Evolutionary conservation across 1,284 basidiomycete species (phyloP).

Genomic region (Cryptococcus neoformans): DNA sequence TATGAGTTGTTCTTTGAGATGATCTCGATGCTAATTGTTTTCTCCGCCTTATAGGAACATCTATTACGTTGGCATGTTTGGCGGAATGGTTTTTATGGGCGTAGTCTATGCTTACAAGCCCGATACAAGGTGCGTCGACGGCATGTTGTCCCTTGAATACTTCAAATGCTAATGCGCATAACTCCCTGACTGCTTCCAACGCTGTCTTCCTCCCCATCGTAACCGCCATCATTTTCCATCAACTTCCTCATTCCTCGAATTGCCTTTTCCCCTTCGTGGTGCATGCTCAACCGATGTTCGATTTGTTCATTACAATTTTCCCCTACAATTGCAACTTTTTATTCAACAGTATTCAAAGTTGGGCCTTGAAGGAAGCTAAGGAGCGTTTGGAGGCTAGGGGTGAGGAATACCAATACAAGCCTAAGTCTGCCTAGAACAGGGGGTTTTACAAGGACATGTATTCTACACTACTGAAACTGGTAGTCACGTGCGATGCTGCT

Average conservation of each 20-base stretch:
- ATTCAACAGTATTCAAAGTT: conserved; percentile 69
- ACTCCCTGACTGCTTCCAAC: background rate
- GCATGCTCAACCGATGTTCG: background rate
- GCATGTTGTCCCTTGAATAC: background rate
- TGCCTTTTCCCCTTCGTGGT: background rate
- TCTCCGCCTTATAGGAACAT: conserved; percentile 48
- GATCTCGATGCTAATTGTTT: too few species aligned
- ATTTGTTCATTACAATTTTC: background rate
- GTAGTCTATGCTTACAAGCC: conserved; percentile 91
- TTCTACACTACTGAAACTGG: too few species aligned
- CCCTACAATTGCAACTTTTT: background rate
- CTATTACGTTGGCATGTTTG: conserved; percentile 89
- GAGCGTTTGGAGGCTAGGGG: conserved; percentile 82
- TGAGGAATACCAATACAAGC: conserved; percentile 75
- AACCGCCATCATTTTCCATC: background rate
- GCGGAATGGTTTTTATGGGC: conserved; percentile 71
- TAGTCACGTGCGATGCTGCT: too few species aligned
- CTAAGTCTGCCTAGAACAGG: conserved; percentile 27
- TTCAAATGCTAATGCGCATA: background rate
- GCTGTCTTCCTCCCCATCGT: background rate
- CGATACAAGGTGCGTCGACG: conserved; percentile 74
- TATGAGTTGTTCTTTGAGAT: too few species aligned
- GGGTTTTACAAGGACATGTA: too few species aligned
- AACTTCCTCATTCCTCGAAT: background rate
- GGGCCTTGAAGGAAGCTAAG: conserved; percentile 86